Percentiles rank a stretch among this genome's conserved stretches.
These are phyloP conservation scores for Escallonia herrerae DNA, from an alignment of 129 eudicot genomes.

Conservation along the genomic window DNA sequence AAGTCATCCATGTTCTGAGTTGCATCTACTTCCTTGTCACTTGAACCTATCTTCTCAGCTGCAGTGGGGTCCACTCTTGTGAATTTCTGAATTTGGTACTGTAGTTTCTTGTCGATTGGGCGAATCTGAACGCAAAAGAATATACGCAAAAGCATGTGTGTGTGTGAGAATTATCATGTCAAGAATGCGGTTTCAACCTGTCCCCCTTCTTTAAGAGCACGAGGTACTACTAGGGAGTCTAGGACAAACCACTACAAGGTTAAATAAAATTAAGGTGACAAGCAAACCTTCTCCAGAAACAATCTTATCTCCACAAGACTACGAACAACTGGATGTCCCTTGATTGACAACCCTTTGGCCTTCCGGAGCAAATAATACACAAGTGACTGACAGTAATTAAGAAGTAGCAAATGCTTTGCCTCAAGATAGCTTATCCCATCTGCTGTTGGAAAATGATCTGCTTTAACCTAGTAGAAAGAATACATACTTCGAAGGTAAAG, in stretches of 20 bases:
- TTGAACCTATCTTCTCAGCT: slow-evolving; percentile 22
- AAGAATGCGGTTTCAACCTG: neutral
- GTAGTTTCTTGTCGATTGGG: slow-evolving; percentile 73
- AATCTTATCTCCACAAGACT: slow-evolving; percentile 80
- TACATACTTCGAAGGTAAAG: neutral
- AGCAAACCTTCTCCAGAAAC: slow-evolving; percentile 78
- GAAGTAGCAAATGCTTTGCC: slow-evolving; percentile 78
- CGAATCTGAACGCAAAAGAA: slow-evolving; percentile 50
- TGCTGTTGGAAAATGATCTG: slow-evolving; percentile 51
- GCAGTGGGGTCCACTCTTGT: slow-evolving; percentile 31
- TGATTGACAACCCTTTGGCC: slow-evolving; percentile 77
- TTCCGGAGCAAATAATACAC: slow-evolving; percentile 81
- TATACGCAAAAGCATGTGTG: neutral
- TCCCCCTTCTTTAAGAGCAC: neutral
- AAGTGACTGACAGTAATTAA: slow-evolving; percentile 85
- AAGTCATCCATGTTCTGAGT: slow-evolving; percentile 48
- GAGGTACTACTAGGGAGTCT: neutral
- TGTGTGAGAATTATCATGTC: neutral
- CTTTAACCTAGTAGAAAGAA: slow-evolving; percentile 54
- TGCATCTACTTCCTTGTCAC: slow-evolving; percentile 35
- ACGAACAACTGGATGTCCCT: slow-evolving; percentile 85
- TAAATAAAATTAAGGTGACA: neutral
- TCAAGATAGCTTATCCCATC: slow-evolving; percentile 95
- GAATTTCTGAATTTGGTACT: slow-evolving; percentile 82
- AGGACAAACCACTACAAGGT: slow-evolving; percentile 2